Base-by-base conservation (phyloP, 495 filamentous ascomycete species). In the Sporormia fimetaria region DNA sequence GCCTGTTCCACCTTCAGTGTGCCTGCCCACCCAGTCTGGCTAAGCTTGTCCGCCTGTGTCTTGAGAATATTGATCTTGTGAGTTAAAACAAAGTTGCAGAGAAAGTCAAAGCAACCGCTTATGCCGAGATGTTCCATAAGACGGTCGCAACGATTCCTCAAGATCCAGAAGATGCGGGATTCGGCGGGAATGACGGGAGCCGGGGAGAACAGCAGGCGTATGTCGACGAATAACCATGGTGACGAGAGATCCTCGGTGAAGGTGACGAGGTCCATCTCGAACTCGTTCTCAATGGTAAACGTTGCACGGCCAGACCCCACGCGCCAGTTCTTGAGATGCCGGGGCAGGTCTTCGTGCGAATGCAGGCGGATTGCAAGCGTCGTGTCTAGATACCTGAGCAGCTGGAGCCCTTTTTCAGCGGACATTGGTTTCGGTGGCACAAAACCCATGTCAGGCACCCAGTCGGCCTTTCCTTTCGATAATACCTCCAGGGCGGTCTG, bases 181-280 rank as follows among this genome's bases (percentile, higher is more conserved):
- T 39, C 38, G 1, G 22, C 47, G 23, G 63, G 61, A 10, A 69
- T 63, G 7, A 70, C 68, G 1, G 69, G 62, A 2, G 69, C 70
- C 6, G 90, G 90, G 11, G 64, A 67, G 59, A 92, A 98, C 18
- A 78, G 61, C 47, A 92, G 85, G 36, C 87, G 75, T 46, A 94
- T 80, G 54, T 95, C 87, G 45, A 96, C 79, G 54, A 95, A 94
- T 62, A 76, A 94, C 55, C 93, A 85, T 56, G 87, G 88, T 6
- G 76, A 80, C 21, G 70, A 63, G 10, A 74, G 73, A 36, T 87
- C 76, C 54, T 94, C 87, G 47, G 85, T 76, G 0, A 78, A 81
- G 41, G 95, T 78, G 0, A 81, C 82, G 42, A 96, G 73, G 52
- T 96, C 90, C 16, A 94, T 72, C 57, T 98, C 92, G 56, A 94